Evolutionary conservation across 306 rosid species (phyloP).

Genomic region (Dryas drummondii): DNA sequence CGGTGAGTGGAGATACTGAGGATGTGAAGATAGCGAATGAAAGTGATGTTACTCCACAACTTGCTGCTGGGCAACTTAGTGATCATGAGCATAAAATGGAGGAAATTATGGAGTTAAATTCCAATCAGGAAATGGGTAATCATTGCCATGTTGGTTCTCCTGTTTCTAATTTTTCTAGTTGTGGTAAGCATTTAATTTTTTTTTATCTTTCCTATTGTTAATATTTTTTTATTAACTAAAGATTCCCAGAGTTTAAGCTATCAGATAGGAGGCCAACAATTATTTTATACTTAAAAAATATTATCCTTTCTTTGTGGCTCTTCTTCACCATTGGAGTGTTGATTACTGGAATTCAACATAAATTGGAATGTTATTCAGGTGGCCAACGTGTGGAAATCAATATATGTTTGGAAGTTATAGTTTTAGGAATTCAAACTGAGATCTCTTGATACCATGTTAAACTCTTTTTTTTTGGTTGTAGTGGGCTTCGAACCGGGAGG

Average conservation of each 20-base stretch:
- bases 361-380: no score
- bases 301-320: no score
- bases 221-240: not conserved
- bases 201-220: not conserved
- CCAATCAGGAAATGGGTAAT: not conserved
- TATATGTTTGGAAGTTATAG: not conserved
- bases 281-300: no score
- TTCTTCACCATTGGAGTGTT: no score
- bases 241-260: not conserved
- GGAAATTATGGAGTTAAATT: not conserved
- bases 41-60: not conserved
- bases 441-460: not conserved
- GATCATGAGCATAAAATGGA: slow-evolving; percentile 2
- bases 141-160: not conserved
- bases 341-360: no score
- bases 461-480: not conserved
- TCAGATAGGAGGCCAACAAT: no score
- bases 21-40: not conserved
- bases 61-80: not conserved
- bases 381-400: not conserved
- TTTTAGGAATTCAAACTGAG: not conserved
- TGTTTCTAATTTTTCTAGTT: not conserved
- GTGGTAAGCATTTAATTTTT: slow-evolving; percentile 1
- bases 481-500: no score
- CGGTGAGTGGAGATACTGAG: not conserved